Percentiles rank a stretch among this genome's conserved stretches.
Evolutionary conservation across 202 grass and related monocot species (phyloP).

Genomic region (Cymbopogon flexuosus): DNA sequence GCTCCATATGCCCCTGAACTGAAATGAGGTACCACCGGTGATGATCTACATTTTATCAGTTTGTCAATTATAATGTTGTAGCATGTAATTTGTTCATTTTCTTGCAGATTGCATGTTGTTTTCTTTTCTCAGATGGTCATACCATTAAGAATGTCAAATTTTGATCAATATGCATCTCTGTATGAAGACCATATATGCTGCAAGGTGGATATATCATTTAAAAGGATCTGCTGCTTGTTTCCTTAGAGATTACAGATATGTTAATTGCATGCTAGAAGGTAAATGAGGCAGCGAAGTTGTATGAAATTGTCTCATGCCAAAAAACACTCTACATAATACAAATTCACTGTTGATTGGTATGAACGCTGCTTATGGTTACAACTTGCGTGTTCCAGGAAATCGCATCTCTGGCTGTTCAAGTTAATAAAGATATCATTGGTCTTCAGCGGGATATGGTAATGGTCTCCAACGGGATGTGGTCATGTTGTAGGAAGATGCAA

Average conservation of each 20-base stretch:
- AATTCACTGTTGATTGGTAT: neutral
- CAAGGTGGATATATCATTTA: slow-evolving; percentile 18
- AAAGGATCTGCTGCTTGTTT: slow-evolving; percentile 6
- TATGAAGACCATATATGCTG: slow-evolving; percentile 15
- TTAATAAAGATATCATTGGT: slow-evolving; percentile 12
- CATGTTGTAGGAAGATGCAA: slow-evolving; percentile 11
- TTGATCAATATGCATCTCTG: neutral
- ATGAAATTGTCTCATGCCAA: neutral
- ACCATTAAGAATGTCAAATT: neutral
- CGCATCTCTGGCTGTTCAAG: neutral
- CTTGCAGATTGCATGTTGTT: slow-evolving; percentile 15
- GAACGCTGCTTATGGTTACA: neutral
- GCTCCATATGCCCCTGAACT: slow-evolving; percentile 78
- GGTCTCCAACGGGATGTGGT: neutral
- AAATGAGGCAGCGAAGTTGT: slow-evolving; percentile 5
- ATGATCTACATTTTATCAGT: neutral
- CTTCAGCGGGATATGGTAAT: neutral
- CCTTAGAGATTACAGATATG: neutral
- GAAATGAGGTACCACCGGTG: slow-evolving; percentile 50
- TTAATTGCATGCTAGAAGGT: slow-evolving; percentile 32
- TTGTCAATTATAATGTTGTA: neutral
- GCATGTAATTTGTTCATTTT: neutral
- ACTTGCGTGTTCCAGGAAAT: slow-evolving; percentile 35
- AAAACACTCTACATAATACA: neutral
- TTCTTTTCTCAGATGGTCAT: neutral